Percentiles rank a stretch among this genome's conserved stretches.
phyloP scores from a whole-genome alignment of 2,329 filamentous ascomycete genomes.

The Mycosphaerella arachidis region DNA sequence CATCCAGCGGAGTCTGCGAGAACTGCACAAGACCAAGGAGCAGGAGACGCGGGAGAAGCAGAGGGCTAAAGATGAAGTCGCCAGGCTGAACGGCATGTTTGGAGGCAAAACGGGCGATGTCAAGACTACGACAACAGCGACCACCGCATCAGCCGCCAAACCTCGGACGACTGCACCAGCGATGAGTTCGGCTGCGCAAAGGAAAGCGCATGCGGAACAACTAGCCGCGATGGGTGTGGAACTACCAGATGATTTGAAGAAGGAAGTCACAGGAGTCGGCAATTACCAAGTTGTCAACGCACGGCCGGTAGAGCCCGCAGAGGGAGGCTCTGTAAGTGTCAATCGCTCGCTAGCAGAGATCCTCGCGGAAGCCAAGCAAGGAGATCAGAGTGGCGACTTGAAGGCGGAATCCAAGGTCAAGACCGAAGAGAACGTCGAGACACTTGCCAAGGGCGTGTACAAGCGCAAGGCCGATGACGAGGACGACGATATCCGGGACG shows the following conservation, averaged over 20 bases:
- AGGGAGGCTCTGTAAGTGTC: conserved; percentile 13
- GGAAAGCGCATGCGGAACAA: conserved; percentile 81
- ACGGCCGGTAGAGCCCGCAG: conserved; percentile 29
- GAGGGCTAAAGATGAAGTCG: conserved; percentile 73
- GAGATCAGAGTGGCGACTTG: conserved; percentile 39
- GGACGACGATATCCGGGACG: conserved; percentile 57
- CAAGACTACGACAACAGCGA: conserved; percentile 29
- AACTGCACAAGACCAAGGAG: conserved; percentile 81
- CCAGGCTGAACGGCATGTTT: conserved; percentile 75
- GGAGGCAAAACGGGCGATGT: conserved; percentile 34
- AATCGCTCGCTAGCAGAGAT: conserved; percentile 42
- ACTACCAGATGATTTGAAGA: conserved; percentile 71
- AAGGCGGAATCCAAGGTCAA: conserved; percentile 32
- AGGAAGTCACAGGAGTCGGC: conserved; percentile 80
- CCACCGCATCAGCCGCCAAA: conserved; percentile 26
- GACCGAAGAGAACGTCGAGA: conserved; percentile 40
- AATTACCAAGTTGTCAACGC: conserved; percentile 74
- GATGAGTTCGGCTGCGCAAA: conserved; percentile 57
- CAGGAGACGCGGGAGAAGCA: conserved; percentile 76
- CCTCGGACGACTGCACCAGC: conserved; percentile 4
- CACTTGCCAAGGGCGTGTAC: conserved; percentile 52
- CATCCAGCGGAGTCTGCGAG: conserved; percentile 83
- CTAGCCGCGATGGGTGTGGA: conserved; percentile 81
- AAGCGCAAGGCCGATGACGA: conserved; percentile 62
- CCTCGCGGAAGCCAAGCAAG: conserved; percentile 41